Base-by-base conservation (phyloP, 441 rosid genomes). In the Gossypium schwendimanii region DNA sequence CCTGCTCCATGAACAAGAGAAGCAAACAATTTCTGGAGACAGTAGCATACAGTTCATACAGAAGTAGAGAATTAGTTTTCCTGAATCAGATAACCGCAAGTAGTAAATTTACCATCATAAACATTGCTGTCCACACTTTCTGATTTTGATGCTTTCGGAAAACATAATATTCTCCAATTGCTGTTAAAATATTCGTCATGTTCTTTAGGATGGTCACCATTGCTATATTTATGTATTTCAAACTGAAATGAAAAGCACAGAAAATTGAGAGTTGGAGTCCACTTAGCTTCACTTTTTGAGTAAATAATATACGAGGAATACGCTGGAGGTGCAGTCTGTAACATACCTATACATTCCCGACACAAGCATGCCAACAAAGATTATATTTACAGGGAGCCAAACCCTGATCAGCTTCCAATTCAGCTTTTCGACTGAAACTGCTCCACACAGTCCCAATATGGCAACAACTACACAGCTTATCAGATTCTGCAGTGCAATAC, bases 121-220 rank as follows among this genome's bases (percentile, higher is more conserved):
- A 81, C 97, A 94, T 90, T 65, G 97, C 95, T 74, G 83, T 80
- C 98, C 98, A 94, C 24, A 94, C 97, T 83, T 92, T 92, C 81
- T 79, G 91, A 81, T 81, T 92, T 85, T 92, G 97, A 79, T 71
- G 97, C 76, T 90, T 92, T 11, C 90, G 85, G 62, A 92, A 94
- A 65, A 94, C 79, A 77, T 90, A 94, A 2, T 90, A 68, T 69
- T 94, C 98, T 47, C 98, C 98, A 12, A 86, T 62, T 66, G 97
- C 98, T 21, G 98, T 92, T 65, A 94, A 74, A 77, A 94, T 92
- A 84, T 94, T 94, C 14, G 98, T 87, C 75, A 89, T 84, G 74
- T 94, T 94, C 94, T 94, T 94, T 89, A 94, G 82, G 69, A 92
- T 82, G 74, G 97, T 94, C 80, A 94, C 97, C 98, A 94, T 94